These are phyloP conservation scores for Nakazawaea siamensis DNA, from an alignment of 805 yeast species.

Conservation along the genomic window DNA sequence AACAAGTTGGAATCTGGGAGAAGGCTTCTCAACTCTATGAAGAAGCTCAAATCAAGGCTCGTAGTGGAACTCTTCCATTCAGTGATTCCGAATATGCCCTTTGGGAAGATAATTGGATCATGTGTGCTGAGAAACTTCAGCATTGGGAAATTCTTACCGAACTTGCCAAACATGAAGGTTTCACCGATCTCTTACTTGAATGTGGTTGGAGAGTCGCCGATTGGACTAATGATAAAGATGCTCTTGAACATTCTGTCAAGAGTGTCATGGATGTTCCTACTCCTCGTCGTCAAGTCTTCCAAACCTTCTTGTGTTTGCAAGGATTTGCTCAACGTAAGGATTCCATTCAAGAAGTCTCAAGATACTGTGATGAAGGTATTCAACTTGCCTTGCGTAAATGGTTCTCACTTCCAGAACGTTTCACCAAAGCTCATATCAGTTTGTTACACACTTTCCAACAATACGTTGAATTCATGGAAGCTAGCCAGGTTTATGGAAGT, in stretches of 20 bases:
- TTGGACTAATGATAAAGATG: slow-evolving; percentile 93
- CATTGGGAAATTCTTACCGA: slow-evolving; percentile 98
- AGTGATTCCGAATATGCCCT: slow-evolving; percentile 90
- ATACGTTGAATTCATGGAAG: slow-evolving; percentile 95
- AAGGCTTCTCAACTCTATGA: slow-evolving; percentile 91
- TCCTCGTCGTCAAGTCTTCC: slow-evolving; percentile 92
- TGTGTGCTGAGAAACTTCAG: slow-evolving; percentile 93
- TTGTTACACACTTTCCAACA: slow-evolving; percentile 93
- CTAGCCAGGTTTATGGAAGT: slow-evolving; percentile 86
- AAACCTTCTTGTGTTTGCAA: slow-evolving; percentile 87
- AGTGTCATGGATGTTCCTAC: slow-evolving; percentile 99
- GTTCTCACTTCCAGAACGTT: slow-evolving; percentile 74
- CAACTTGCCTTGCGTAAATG: slow-evolving; percentile 88
- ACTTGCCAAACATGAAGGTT: slow-evolving; percentile 95
- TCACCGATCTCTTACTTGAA: slow-evolving; percentile 88
- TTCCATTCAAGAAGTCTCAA: slow-evolving; percentile 74
- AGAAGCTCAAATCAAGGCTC: slow-evolving; percentile 91
- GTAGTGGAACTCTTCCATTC: slow-evolving; percentile 91
- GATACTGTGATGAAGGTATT: slow-evolving; percentile 91
- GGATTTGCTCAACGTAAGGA: slow-evolving; percentile 89
- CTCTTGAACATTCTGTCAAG: slow-evolving; percentile 87
- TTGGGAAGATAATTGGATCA: slow-evolving; percentile 99
- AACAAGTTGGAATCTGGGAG: slow-evolving; percentile 92
- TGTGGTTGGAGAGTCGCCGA: slow-evolving; percentile 99
- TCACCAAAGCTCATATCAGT: slow-evolving; percentile 81